Evolutionary conservation across 2,329 filamentous ascomycete genomes (phyloP), one percentile per base, ranked within the genome.

Genomic region (Trichoderma sp.): DNA sequence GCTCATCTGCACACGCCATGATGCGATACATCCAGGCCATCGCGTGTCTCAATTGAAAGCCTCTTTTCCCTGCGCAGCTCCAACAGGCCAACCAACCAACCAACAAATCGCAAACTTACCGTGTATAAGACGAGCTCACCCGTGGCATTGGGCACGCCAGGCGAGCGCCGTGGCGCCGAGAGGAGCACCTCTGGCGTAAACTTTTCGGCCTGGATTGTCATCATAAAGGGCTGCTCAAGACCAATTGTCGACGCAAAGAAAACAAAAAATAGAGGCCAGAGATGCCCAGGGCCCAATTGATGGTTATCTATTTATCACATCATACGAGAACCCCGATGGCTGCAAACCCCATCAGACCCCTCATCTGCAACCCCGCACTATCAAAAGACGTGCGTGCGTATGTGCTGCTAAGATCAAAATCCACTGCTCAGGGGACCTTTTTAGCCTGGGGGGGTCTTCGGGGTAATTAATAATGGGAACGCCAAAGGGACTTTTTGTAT

Each of bases 141-240:
- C 67, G 87, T 84, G 47, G 85, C 80, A 79, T 94, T 95, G n/a
- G 93, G 92, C 1, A 89, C 80, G 62, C 90, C 92, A 17, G 89
- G 80, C 12, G 91, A 92, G 62, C 93, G 89, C 71, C 93, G 89
- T 36, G 93, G 92, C 17, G 92, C 92, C 74, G 91, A 91, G 77
- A 96, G 87, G 71, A 96, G 85, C 75, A 93, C 91, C 84, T 93
- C 88, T 5, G 92, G 92, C 11, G 91, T 94, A 82, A 95, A 93
- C 75, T 91, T 91, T 75, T 86, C 85, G 11, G 91, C 90, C 75
- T 87, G 86, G 78, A 93, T 86, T 8, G 91, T 93, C 92, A 94
- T 94, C 74, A 78, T 80, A 74, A 75, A 71, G 70, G 64, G 68
- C 67, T 53, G 71, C 53, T 68, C 39, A 43, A 50, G 6, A 17